Conservation (phyloP, 2,329 filamentous ascomycete species). For the Epichloe scottii region DNA sequence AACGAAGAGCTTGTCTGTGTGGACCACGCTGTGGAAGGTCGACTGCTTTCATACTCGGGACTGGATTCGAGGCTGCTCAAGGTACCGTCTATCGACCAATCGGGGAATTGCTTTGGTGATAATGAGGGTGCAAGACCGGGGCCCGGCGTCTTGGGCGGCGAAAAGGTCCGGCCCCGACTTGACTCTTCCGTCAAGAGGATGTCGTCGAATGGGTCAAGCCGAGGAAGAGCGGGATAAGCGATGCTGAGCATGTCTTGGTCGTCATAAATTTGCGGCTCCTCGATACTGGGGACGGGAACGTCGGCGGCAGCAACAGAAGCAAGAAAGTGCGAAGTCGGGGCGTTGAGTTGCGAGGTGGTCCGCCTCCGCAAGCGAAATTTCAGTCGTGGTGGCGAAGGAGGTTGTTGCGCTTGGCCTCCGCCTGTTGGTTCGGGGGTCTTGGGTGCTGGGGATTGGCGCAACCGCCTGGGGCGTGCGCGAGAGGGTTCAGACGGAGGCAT, state of each 20-base stretch:
- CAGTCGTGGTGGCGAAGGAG: conserved; percentile 39
- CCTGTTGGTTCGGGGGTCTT: conserved; percentile 41
- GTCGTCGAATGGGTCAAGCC: conserved; percentile 21
- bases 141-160: conserved; percentile 48
- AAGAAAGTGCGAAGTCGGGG: conserved; percentile 54
- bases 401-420: conserved; percentile 24
- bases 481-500: conserved; percentile 36
- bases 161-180: conserved; percentile 30
- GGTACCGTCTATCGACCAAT: conserved; percentile 46
- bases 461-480: conserved; percentile 31
- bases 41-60: conserved; percentile 45
- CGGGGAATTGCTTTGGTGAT: conserved; percentile 37
- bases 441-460: conserved; percentile 27
- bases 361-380: conserved; percentile 44
- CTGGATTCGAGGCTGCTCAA: conserved; percentile 46
- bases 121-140: conserved; percentile 31
- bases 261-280: conserved; percentile 36
- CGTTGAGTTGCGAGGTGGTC: conserved; percentile 35
- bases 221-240: conserved; percentile 20
- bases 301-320: conserved; percentile 54
- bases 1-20: conserved; percentile 45
- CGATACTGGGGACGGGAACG: conserved; percentile 52
- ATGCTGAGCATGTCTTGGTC: conserved; percentile 29
- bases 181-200: conserved; percentile 16
- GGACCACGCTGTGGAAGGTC: conserved; percentile 46